Conservation (phyloP, 2,329 filamentous ascomycete species). For the Geosmithia putterillii region DNA sequence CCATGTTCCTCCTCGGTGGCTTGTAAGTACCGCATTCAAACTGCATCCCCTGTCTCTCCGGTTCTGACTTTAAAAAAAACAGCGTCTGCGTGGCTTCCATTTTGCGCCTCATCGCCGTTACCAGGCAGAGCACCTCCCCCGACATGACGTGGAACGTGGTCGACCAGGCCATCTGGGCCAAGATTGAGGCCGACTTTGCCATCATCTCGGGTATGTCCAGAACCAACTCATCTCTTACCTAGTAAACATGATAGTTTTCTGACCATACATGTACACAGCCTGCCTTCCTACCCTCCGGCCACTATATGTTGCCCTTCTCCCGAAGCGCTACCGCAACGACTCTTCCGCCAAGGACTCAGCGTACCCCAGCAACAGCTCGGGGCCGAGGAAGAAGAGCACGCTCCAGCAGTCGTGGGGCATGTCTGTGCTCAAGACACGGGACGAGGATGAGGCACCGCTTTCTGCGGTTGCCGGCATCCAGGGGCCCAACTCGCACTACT, state of each 20-base stretch:
- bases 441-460: neutral
- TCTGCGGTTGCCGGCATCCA: neutral
- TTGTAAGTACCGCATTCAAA: neutral
- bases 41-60: neutral
- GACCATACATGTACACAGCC: neutral
- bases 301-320: neutral
- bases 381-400: neutral
- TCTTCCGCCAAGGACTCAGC: neutral
- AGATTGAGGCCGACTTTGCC: slow-evolving; percentile 1
- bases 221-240: neutral
- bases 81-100: slow-evolving; percentile 1
- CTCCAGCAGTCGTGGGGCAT: slow-evolving; percentile 1
- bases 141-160: slow-evolving; percentile 18
- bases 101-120: slow-evolving; percentile 10
- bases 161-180: neutral
- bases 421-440: neutral
- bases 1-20: slow-evolving; percentile 1
- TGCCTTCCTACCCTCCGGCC: neutral
- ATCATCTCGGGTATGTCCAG: neutral
- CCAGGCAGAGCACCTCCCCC: slow-evolving; percentile 21
- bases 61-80: neutral
- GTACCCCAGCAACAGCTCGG: neutral
- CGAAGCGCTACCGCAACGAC: neutral
- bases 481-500: neutral
- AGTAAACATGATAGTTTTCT: too few species aligned